phyloP scores from a whole-genome alignment of 768 basidiomycete genomes.

The Crassisporium funariophilum region DNA sequence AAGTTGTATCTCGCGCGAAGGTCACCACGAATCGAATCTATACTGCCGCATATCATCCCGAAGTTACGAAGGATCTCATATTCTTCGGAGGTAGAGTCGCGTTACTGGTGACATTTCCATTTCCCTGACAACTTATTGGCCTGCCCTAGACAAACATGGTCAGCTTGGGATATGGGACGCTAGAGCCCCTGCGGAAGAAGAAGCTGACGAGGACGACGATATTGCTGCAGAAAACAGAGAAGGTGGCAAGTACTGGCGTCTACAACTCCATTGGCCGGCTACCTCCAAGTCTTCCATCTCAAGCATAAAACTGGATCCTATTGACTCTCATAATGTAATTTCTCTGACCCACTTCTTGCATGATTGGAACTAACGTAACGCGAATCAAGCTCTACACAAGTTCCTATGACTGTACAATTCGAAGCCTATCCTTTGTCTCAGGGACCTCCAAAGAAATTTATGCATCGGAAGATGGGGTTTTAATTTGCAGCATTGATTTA shows the following conservation, averaged over 20 bases:
- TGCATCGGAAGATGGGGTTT: slow-evolving; percentile 51
- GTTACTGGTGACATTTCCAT: too few relatives aligned
- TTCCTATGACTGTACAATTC: slow-evolving; percentile 81
- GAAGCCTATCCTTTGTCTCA: slow-evolving; percentile 70
- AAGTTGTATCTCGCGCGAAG: slow-evolving; percentile 77
- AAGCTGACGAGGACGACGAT: slow-evolving; percentile 63
- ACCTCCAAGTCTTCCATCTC: slow-evolving; percentile 81
- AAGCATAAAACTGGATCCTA: slow-evolving; percentile 74
- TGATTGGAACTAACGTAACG: slow-evolving; percentile 3
- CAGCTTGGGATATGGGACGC: slow-evolving; percentile 88
- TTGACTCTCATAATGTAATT: slow-evolving; percentile 70
- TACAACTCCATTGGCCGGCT: slow-evolving; percentile 86
- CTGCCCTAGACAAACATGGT: slow-evolving; percentile 71
- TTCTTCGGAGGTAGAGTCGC: slow-evolving; percentile 75
- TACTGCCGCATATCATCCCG: slow-evolving; percentile 80
- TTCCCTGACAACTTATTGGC: background rate
- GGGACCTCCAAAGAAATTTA: slow-evolving; percentile 73
- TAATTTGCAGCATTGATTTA: slow-evolving; percentile 75
- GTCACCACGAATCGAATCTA: slow-evolving; percentile 78
- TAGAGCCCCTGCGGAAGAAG: slow-evolving; percentile 66
- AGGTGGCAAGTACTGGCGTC: slow-evolving; percentile 77
- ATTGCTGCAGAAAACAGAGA: slow-evolving; percentile 45
- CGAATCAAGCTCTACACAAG: slow-evolving; percentile 70
- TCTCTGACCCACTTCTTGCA: background rate
- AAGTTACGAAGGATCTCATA: slow-evolving; percentile 76